Evolutionary conservation across 1,139 yeast genomes (phyloP), one percentile per base, ranked within the genome.

Genomic region (Suhomyces terraborum): DNA sequence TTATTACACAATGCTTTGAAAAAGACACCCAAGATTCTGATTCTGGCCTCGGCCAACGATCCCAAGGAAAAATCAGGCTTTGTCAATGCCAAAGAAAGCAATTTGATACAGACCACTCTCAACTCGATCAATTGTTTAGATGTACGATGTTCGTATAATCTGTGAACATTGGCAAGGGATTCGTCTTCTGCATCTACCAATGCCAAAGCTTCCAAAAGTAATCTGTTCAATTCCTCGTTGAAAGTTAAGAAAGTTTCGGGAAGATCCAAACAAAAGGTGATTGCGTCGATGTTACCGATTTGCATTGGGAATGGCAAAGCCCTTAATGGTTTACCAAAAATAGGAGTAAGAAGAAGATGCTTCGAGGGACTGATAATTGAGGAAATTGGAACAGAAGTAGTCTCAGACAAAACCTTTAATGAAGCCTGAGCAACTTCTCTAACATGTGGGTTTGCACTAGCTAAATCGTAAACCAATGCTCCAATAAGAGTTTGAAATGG

Each of bases 281-380:
- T 88, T 1, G 98, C 98, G 64, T 93, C 98, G 47, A 94, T 89
- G 61, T 93, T 91, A 24, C 98, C 98, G 43, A 94, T 93, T 66
- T 94, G 98, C 96, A 91, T 93, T 3, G 97, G 95, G 67, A 94
- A 93, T 0, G 99, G 98, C 47, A 94, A 73, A 0, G 98, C 98
- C 48, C 99, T 75, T 46, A 94, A 67, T 1, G 99, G 99, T 57
- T 94, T 94, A 6, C 96, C 96, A 67, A 93, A 94, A 31, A 94
- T 93, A 7, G 98, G 98, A 1, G 95, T 88, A 36, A 94, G 67
- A 32, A 94, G 69, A 34, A 91, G 79, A 32, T 80, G 84, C 52
- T 88, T 88, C 36, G 94, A 89, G 12, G 95, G 95, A 8, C 80
- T 80, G 62, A 94, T 82, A 50, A 94, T 77, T 1, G 82, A 78